Conservation (phyloP, 148 eudicot genomes). For the Drosera capensis region DNA sequence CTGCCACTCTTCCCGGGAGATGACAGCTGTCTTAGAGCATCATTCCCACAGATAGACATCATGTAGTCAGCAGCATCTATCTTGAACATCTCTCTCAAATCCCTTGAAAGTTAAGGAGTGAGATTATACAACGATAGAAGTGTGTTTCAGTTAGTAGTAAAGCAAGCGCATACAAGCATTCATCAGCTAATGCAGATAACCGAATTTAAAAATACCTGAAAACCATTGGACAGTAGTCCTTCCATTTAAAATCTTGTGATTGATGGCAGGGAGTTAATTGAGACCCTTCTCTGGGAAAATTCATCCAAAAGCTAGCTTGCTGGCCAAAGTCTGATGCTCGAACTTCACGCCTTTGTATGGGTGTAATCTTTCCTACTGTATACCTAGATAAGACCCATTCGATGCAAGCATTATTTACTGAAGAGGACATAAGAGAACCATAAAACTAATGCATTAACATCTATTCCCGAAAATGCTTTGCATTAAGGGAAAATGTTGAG, state of each 20-base stretch:
- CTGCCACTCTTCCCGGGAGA: constrained; percentile 99
- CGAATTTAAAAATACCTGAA: constrained; percentile 60
- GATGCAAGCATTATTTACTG: constrained; percentile 12
- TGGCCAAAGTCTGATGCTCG: constrained; percentile 80
- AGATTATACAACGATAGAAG: neutral
- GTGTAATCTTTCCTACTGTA: constrained; percentile 97
- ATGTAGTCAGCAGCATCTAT: constrained; percentile 98
- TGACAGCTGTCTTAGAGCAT: constrained; percentile 85
- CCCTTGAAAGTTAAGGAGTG: constrained; percentile 25
- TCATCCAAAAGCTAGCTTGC: constrained; percentile 96
- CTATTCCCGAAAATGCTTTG: too few relatives aligned
- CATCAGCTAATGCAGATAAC: neutral
- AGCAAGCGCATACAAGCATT: neutral
- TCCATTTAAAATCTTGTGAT: constrained; percentile 94
- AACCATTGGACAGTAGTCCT: constrained; percentile 98
- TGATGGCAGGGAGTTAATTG: constrained; percentile 91
- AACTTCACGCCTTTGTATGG: constrained; percentile 85
- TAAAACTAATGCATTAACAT: too few relatives aligned
- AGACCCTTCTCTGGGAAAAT: constrained; percentile 85
- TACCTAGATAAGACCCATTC: constrained; percentile 49
- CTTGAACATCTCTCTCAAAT: constrained; percentile 90
- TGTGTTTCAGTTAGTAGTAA: neutral
- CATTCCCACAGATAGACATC: constrained; percentile 98
- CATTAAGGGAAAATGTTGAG: too few relatives aligned
- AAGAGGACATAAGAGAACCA: constrained; percentile 1